phyloP scores from a whole-genome alignment of 805 yeast genomes.

The Starmerella floris region DNA sequence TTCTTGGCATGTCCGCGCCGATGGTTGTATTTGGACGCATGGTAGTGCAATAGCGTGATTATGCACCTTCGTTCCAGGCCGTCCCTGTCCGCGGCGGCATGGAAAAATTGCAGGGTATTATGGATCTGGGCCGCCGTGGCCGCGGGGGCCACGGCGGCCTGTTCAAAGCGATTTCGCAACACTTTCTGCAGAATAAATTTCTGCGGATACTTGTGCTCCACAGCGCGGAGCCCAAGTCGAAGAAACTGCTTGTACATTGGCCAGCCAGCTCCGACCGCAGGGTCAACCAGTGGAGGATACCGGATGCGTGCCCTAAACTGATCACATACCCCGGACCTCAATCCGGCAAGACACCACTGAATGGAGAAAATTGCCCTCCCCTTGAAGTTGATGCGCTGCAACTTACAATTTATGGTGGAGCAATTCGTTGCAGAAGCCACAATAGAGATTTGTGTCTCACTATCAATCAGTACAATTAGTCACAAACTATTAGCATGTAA shows the following conservation, averaged over 20 bases:
- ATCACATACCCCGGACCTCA: not conserved
- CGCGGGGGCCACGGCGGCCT: not conserved
- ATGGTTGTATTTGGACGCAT: conserved; percentile 8
- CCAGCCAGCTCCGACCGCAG: no score
- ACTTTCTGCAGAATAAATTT: conserved; percentile 4
- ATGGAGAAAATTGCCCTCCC: no score
- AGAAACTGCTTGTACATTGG: conserved; percentile 12
- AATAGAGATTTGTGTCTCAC: no score
- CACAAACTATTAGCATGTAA: no score
- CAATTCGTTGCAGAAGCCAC: no score
- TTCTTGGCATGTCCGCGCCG: not conserved
- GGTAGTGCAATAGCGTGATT: conserved; percentile 12
- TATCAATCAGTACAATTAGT: no score
- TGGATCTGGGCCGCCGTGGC: conserved; percentile 3
- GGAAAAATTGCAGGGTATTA: conserved; percentile 18
- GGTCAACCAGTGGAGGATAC: no score
- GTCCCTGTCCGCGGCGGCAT: conserved; percentile 18
- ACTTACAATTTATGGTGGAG: no score
- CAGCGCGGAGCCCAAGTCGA: conserved; percentile 14
- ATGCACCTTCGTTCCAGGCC: conserved; percentile 22
- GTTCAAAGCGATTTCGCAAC: conserved; percentile 9
- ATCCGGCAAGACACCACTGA: no score
- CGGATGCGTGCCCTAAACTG: not conserved
- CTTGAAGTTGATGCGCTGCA: no score
- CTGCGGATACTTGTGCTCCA: conserved; percentile 12